Percentiles rank a stretch among this genome's conserved stretches.
Evolutionary conservation across 1,284 basidiomycete species (phyloP).

Genomic region (Exsudoporus floridanus): DNA sequence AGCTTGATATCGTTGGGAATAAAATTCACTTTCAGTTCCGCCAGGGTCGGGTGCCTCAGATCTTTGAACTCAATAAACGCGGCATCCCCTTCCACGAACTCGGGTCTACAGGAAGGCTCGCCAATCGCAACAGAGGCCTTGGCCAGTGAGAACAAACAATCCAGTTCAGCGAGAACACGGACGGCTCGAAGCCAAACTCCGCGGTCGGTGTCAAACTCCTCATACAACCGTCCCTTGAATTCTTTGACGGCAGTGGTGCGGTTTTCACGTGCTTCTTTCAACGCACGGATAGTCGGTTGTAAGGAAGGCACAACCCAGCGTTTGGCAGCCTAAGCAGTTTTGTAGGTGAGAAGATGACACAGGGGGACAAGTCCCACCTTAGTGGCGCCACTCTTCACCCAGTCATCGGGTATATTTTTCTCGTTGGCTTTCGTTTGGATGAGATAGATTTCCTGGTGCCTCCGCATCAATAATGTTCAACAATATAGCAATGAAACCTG

Average conservation of each 20-base stretch:
- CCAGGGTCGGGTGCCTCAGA: conserved; percentile 85
- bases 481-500: conserved; percentile 21
- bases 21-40: conserved; percentile 69
- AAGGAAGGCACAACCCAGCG: conserved; percentile 80
- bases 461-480: conserved; percentile 3
- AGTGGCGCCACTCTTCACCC: conserved; percentile 81
- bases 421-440: conserved; percentile 66
- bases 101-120: conserved; percentile 89
- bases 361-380: conserved; percentile 51
- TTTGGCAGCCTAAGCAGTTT: conserved; percentile 51
- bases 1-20: conserved; percentile 94
- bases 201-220: conserved; percentile 85
- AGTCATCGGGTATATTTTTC: conserved; percentile 73
- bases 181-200: conserved; percentile 76
- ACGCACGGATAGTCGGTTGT: conserved; percentile 65
- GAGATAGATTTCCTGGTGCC: conserved; percentile 78
- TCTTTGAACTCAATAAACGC: conserved; percentile 81
- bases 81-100: conserved; percentile 77
- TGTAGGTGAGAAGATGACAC: conserved; percentile 4
- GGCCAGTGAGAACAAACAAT: conserved; percentile 92
- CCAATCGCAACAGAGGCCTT: conserved; percentile 89
- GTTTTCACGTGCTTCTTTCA: conserved; percentile 92
- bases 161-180: conserved; percentile 81
- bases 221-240: conserved; percentile 80
- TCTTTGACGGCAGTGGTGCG: conserved; percentile 75